These are phyloP conservation scores for Aureobasidium musti DNA, from an alignment of 2,329 filamentous ascomycete species.

Conservation along the genomic window DNA sequence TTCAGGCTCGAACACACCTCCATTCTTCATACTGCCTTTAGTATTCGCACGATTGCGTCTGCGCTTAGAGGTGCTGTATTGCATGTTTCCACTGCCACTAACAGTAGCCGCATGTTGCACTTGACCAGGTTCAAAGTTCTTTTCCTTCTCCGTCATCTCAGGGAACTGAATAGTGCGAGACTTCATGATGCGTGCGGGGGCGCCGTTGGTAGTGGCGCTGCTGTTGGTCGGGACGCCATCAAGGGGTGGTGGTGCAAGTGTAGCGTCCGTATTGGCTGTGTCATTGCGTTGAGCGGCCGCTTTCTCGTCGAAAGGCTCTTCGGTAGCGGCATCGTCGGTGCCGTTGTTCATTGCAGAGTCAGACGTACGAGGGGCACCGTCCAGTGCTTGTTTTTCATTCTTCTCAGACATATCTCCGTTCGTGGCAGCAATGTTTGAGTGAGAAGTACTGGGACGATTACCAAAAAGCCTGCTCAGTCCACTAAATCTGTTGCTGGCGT, in stretches of 20 bases:
- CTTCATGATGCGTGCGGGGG: slow-evolving; percentile 17
- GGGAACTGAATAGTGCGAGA: slow-evolving; percentile 41
- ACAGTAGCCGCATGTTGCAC: slow-evolving; percentile 32
- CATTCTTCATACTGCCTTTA: slow-evolving; percentile 64
- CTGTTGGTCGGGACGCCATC: neutral
- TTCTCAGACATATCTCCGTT: slow-evolving; percentile 26
- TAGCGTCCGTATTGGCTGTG: slow-evolving; percentile 34
- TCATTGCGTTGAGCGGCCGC: slow-evolving; percentile 31
- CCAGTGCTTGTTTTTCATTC: slow-evolving; percentile 27
- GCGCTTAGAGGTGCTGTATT: slow-evolving; percentile 46
- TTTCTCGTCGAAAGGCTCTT: slow-evolving; percentile 36
- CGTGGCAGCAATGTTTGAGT: slow-evolving; percentile 3
- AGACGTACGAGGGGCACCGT: slow-evolving; percentile 31
- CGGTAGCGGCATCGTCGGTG: slow-evolving; percentile 17
- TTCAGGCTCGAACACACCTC: slow-evolving; percentile 65
- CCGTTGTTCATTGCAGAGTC: slow-evolving; percentile 31
- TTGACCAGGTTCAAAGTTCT: slow-evolving; percentile 30
- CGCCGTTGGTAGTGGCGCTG: neutral
- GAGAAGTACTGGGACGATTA: slow-evolving; percentile 15
- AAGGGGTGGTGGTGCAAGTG: neutral
- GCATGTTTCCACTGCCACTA: slow-evolving; percentile 26
- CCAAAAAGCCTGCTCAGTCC: slow-evolving; percentile 20
- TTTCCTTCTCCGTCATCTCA: slow-evolving; percentile 32
- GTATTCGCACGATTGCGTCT: slow-evolving; percentile 69
- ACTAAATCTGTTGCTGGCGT: slow-evolving; percentile 25